phyloP scores from a whole-genome alignment of 306 rosid species.

The Oxytropis ochrocephala region DNA sequence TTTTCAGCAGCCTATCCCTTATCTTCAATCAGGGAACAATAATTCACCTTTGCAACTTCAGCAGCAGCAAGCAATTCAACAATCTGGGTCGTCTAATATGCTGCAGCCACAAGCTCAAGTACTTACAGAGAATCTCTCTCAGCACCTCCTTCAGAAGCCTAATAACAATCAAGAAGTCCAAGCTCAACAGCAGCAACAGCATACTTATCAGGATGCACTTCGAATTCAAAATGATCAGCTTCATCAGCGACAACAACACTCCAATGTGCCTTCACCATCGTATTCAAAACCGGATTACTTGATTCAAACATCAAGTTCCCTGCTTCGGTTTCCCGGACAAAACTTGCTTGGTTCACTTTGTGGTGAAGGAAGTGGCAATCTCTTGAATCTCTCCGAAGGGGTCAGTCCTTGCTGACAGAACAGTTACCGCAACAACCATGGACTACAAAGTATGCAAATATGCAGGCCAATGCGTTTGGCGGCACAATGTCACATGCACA shows the following conservation, averaged over 20 bases:
- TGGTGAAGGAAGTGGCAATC: conserved; percentile 53
- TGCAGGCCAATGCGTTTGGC: conserved; percentile 51
- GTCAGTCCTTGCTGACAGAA: conserved; percentile 53
- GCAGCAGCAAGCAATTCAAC: conserved; percentile 55
- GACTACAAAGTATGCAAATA: conserved; percentile 48
- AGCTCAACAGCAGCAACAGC: conserved; percentile 53
- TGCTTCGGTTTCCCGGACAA: conserved; percentile 41
- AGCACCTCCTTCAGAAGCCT: conserved; percentile 60
- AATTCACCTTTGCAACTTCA: conserved; percentile 61
- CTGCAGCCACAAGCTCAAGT: conserved; percentile 52
- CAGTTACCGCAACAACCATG: conserved; percentile 65
- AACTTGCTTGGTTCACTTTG: conserved; percentile 57
- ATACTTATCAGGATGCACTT: conserved; percentile 41
- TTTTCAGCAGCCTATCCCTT: conserved; percentile 68
- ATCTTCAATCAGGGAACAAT: conserved; percentile 50
- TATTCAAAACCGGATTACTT: conserved; percentile 57
- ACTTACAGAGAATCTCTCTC: conserved; percentile 55
- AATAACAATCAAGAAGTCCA: conserved; percentile 57
- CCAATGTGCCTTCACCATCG: conserved; percentile 53
- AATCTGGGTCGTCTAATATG: conserved; percentile 40
- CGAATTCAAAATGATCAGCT: conserved; percentile 57
- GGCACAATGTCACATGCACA: conserved; percentile 50
- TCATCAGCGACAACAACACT: conserved; percentile 53
- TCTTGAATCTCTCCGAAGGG: conserved; percentile 44
- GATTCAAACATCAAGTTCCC: conserved; percentile 51